phyloP scores from a whole-genome alignment of 23 red algal genomes.

The Gracilaria caudata region DNA sequence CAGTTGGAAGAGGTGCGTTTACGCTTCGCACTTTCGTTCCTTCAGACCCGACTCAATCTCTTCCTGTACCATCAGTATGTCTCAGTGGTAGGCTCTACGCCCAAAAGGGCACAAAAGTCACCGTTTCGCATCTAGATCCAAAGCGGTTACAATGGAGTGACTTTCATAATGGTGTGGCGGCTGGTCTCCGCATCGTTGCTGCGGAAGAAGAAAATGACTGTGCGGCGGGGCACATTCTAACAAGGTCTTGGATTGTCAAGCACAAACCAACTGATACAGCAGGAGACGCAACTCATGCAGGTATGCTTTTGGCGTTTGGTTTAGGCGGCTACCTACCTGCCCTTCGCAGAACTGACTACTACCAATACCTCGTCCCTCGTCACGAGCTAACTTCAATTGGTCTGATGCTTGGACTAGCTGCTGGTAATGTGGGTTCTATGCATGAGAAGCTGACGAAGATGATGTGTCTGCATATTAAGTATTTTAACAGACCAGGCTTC shows the following conservation, averaged over 20 bases:
- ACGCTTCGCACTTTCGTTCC: slow-evolving; percentile 81
- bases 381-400: slow-evolving; percentile 96
- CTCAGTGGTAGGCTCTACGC: slow-evolving; percentile 40
- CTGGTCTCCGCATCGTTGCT: slow-evolving; percentile 81
- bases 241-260: slow-evolving; percentile 94
- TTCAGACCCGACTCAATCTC: slow-evolving; percentile 73
- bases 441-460: slow-evolving; percentile 81
- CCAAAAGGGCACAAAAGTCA: slow-evolving; percentile 34
- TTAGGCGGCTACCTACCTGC: slow-evolving; percentile 84
- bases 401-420: slow-evolving; percentile 85
- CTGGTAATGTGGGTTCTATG: slow-evolving; percentile 67
- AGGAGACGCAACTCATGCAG: slow-evolving; percentile 79
- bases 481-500: slow-evolving; percentile 89
- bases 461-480: slow-evolving; percentile 87
- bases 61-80: slow-evolving; percentile 78
- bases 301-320: slow-evolving; percentile 92
- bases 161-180: slow-evolving; percentile 99
- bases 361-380: slow-evolving; percentile 81
- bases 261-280: slow-evolving; percentile 48
- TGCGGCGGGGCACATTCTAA: slow-evolving; percentile 53
- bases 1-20: slow-evolving; percentile 90
- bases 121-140: slow-evolving; percentile 30
- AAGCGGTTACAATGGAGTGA: slow-evolving; percentile 82
- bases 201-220: slow-evolving; percentile 33
- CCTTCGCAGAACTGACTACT: slow-evolving; percentile 90